Percentiles rank a stretch among this genome's conserved stretches.
Conservation (phyloP, 768 basidiomycete genomes). For the Tricholoma terreum region DNA sequence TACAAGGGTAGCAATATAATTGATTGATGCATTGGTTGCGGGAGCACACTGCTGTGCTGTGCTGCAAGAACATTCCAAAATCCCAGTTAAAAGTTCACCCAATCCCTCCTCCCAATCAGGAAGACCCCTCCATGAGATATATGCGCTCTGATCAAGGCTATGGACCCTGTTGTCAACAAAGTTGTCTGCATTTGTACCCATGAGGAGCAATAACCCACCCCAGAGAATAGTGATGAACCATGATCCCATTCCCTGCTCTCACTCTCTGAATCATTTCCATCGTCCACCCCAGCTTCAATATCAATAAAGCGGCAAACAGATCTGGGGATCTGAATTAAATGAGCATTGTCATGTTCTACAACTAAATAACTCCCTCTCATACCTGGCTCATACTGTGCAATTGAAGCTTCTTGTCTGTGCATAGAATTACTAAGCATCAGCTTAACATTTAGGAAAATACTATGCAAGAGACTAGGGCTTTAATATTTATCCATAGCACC, state of each 20-base stretch:
- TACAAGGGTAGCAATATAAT: no score
- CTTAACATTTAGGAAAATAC: no score
- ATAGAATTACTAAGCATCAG: no score
- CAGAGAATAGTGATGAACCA: neutral
- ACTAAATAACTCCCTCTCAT: neutral
- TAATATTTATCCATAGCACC: neutral
- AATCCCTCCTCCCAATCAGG: neutral
- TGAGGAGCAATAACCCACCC: neutral
- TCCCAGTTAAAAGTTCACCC: neutral
- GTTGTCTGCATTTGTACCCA: neutral
- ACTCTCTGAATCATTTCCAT: neutral
- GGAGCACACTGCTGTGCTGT: neutral
- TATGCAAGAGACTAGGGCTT: neutral
- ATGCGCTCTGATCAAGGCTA: no score
- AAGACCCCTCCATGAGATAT: neutral
- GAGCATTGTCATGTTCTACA: neutral
- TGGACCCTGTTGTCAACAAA: neutral
- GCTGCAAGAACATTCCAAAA: neutral
- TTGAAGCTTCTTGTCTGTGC: neutral
- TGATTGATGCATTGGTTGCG: no score
- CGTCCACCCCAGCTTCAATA: no score
- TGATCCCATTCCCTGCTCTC: neutral
- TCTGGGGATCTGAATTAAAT: neutral
- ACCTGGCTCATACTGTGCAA: neutral
- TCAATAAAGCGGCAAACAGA: no score